Conservation (phyloP, 306 rosid genomes). For the Casuarina glauca region DNA sequence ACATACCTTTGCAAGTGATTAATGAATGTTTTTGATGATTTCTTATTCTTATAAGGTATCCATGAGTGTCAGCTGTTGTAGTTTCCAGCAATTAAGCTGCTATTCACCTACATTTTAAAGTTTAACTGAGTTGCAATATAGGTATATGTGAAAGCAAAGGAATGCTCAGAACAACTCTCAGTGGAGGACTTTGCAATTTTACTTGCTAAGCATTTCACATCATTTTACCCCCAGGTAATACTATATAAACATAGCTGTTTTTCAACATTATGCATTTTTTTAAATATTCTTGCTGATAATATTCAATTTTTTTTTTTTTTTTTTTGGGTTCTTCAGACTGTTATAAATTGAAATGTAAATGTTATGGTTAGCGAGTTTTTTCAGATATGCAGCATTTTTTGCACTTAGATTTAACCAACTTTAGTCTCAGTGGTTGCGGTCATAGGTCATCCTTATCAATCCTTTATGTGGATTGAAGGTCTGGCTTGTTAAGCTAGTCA, state of each 20-base stretch:
- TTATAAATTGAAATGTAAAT: neutral
- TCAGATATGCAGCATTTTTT: neutral
- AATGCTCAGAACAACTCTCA: slow-evolving; percentile 63
- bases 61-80: slow-evolving; percentile 4
- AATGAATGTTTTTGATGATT: neutral
- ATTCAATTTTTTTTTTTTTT: neutral
- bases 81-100: slow-evolving; percentile 13
- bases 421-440: neutral
- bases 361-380: too few relatives aligned
- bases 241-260: neutral
- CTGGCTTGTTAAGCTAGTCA: neutral
- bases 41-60: neutral
- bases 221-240: slow-evolving; percentile 70
- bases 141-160: slow-evolving; percentile 95
- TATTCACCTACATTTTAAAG: slow-evolving; percentile 19
- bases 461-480: neutral
- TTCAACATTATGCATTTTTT: neutral
- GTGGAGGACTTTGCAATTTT: slow-evolving; percentile 79
- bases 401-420: neutral
- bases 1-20: neutral
- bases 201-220: slow-evolving; percentile 85
- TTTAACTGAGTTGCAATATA: slow-evolving; percentile 26
- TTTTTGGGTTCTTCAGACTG: neutral
- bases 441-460: neutral
- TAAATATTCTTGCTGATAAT: neutral